Conservation (phyloP, 208 protist species). For the Trypanosoma vivax region DNA sequence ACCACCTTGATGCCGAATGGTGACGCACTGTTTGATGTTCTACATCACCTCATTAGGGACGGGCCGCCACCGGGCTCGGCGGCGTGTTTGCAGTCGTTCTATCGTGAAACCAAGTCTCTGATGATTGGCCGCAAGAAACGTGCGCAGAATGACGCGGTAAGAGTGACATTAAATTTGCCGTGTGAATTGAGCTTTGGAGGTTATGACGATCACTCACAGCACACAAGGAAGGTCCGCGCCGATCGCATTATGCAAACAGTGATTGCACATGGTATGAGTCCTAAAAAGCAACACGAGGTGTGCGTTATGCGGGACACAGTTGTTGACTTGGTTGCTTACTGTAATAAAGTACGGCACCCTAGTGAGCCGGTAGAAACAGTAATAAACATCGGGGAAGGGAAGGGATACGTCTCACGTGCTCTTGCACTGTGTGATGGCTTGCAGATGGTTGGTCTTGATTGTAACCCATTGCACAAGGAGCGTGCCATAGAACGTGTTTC, state of each 20-base stretch:
- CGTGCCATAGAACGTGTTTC: constrained; percentile 51
- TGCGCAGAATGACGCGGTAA: constrained; percentile 36
- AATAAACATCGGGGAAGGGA: constrained; percentile 88
- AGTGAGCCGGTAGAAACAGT: constrained; percentile 36
- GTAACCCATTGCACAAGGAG: constrained; percentile 83
- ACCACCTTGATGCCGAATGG: constrained; percentile 16
- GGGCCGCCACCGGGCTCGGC: constrained; percentile 30
- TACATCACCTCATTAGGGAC: constrained; percentile 36
- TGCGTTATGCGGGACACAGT: constrained; percentile 63
- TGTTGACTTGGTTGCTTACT: constrained; percentile 47
- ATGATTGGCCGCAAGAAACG: constrained; percentile 20
- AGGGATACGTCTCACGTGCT: constrained; percentile 81
- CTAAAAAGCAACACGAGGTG: constrained; percentile 88
- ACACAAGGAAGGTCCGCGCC: constrained; percentile 8
- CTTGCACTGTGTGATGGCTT: constrained; percentile 71
- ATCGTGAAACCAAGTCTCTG: constrained; percentile 18
- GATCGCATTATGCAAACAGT: constrained; percentile 47
- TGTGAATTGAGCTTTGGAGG: neutral
- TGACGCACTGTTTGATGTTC: constrained; percentile 20
- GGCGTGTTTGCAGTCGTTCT: constrained; percentile 21
- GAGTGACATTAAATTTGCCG: constrained; percentile 25
- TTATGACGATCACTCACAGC: neutral
- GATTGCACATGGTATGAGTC: constrained; percentile 63
- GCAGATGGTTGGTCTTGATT: constrained; percentile 84
- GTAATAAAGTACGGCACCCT: constrained; percentile 1